Evolutionary conservation across 345 rosid species (phyloP).

Genomic region (Angophora floribunda): DNA sequence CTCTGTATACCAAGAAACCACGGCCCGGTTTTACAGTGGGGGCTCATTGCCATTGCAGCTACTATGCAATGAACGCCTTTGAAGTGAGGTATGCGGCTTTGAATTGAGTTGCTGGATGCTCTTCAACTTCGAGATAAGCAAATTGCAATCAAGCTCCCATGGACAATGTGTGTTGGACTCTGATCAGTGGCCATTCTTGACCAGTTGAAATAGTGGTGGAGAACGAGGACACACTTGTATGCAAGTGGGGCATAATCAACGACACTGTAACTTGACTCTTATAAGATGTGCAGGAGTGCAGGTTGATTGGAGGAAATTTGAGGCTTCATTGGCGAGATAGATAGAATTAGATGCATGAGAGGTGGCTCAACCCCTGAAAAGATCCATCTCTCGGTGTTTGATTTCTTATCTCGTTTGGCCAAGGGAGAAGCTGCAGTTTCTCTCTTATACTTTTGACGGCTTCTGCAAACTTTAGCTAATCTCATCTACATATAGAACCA

Average conservation of each 20-base stretch:
- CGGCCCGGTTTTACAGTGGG: slow-evolving; percentile 16
- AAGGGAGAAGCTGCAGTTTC: neutral
- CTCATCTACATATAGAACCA: neutral
- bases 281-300: neutral
- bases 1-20: slow-evolving; percentile 24
- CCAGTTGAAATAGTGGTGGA: neutral
- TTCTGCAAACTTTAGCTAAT: neutral
- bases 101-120: neutral
- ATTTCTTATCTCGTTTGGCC: neutral
- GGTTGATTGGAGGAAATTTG: neutral
- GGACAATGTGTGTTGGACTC: neutral
- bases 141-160: neutral
- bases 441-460: neutral
- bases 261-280: neutral
- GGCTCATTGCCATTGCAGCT: slow-evolving; percentile 43
- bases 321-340: neutral
- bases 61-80: slow-evolving; percentile 44
- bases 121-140: neutral
- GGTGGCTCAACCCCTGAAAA: neutral
- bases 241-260: neutral
- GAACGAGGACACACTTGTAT: neutral
- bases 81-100: neutral
- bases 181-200: neutral
- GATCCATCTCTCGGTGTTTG: neutral
- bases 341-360: neutral